Conservation (phyloP, 2,329 filamentous ascomycete species). For the Pseudocercospora crystallina region DNA sequence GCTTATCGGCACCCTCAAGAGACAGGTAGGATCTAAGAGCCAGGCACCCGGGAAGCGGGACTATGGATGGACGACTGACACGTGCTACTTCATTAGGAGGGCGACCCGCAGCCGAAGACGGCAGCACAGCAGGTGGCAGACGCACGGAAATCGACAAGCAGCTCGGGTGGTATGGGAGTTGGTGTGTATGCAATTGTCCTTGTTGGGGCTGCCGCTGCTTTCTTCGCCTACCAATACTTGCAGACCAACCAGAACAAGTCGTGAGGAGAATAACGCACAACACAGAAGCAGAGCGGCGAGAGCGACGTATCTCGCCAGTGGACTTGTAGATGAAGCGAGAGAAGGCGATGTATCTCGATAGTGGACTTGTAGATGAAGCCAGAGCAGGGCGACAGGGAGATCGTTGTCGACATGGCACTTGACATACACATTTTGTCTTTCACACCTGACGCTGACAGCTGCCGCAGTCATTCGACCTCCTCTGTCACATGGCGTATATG, state of each 20-base stretch:
- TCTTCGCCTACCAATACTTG: slow-evolving; percentile 81
- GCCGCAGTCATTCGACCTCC: too few relatives aligned
- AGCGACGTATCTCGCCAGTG: too few relatives aligned
- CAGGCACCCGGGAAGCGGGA: not conserved
- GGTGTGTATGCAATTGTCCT: slow-evolving; percentile 80
- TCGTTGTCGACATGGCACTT: too few relatives aligned
- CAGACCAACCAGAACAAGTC: slow-evolving; percentile 54
- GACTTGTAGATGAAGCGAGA: too few relatives aligned
- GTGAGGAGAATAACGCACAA: slow-evolving; percentile 15
- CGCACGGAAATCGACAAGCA: slow-evolving; percentile 46
- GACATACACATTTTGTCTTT: too few relatives aligned
- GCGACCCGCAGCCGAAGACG: slow-evolving; percentile 73
- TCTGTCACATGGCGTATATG: too few relatives aligned
- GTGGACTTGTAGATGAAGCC: too few relatives aligned
- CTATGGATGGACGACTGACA: not conserved
- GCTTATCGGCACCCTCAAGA: slow-evolving; percentile 74
- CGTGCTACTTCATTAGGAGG: slow-evolving; percentile 53
- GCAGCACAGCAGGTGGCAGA: slow-evolving; percentile 51
- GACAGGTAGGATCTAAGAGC: slow-evolving; percentile 60
- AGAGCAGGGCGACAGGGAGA: too few relatives aligned
- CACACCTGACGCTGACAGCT: too few relatives aligned
- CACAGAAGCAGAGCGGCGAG: too few relatives aligned
- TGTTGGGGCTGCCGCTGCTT: slow-evolving; percentile 73
- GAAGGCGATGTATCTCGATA: too few relatives aligned
- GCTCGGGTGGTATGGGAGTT: slow-evolving; percentile 62